phyloP scores from a whole-genome alignment of 2,329 filamentous ascomycete genomes.

The Epichloe hybrida region DNA sequence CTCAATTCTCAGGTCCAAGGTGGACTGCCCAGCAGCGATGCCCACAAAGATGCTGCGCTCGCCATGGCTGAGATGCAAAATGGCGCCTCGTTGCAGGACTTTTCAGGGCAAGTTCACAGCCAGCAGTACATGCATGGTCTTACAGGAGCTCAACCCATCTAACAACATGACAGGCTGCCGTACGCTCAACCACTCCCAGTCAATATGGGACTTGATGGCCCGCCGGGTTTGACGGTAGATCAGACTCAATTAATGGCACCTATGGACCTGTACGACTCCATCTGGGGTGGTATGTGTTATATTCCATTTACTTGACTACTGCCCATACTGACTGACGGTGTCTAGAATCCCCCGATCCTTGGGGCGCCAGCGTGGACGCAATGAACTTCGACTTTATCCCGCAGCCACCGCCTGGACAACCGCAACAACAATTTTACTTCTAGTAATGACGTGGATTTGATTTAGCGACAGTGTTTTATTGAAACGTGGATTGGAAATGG shows the following conservation, averaged over 20 bases:
- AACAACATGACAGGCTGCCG: conserved; percentile 18
- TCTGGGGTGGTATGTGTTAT: conserved; percentile 46
- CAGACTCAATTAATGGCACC: conserved; percentile 48
- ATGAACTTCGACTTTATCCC: conserved; percentile 49
- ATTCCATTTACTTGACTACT: not conserved
- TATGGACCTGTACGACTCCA: conserved; percentile 55
- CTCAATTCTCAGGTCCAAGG: conserved; percentile 15
- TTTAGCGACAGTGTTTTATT: not conserved
- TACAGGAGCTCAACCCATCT: too few relatives aligned
- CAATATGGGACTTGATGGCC: conserved; percentile 27
- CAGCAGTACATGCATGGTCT: not conserved
- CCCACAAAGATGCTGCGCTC: conserved; percentile 47
- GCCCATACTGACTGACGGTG: not conserved
- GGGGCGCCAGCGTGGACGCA: conserved; percentile 38
- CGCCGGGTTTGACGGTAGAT: conserved; percentile 39
- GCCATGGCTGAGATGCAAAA: conserved; percentile 55
- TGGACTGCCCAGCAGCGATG: conserved; percentile 26
- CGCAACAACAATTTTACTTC: conserved; percentile 45
- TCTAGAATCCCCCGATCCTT: conserved; percentile 46
- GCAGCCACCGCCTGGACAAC: conserved; percentile 44
- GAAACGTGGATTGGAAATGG: too few relatives aligned
- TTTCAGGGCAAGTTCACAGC: conserved; percentile 22
- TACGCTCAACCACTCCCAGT: conserved; percentile 25
- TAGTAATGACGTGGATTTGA: conserved; percentile 12
- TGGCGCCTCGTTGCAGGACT: conserved; percentile 34